Percentiles rank a stretch among this genome's conserved stretches.
Conservation (phyloP, 2,329 filamentous ascomycete species). For the Xylaria sp. region DNA sequence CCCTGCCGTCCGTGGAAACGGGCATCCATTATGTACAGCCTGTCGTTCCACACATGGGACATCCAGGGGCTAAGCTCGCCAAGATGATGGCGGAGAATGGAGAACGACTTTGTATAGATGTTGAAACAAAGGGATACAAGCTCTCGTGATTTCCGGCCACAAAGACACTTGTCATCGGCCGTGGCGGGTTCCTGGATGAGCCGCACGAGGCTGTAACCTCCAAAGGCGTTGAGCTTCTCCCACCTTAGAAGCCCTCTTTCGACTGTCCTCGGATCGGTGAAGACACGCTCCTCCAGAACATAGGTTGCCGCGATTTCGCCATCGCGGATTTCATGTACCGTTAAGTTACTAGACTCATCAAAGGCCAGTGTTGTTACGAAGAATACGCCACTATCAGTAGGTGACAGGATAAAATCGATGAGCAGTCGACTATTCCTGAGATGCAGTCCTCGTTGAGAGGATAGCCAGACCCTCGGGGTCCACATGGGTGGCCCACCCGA, state of each 20-base stretch:
- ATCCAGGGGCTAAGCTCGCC: constrained; percentile 16
- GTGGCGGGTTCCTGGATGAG: constrained; percentile 19
- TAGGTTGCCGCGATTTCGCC: constrained; percentile 24
- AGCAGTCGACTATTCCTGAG: constrained; percentile 18
- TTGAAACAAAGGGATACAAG: constrained; percentile 31
- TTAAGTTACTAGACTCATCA: constrained; percentile 17
- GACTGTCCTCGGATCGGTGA: constrained; percentile 18
- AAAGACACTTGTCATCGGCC: constrained; percentile 10
- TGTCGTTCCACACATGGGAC: constrained; percentile 29
- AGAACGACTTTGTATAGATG: constrained; percentile 30
- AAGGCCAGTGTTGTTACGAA: constrained; percentile 27
- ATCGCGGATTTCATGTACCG: constrained; percentile 26
- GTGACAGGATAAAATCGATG: constrained; percentile 31
- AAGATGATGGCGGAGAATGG: constrained; percentile 26
- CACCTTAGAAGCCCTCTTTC: constrained; percentile 24
- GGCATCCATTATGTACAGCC: constrained; percentile 18
- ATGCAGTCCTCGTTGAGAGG: constrained; percentile 20
- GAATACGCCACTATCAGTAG: constrained; percentile 20
- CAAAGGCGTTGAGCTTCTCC: constrained; percentile 30
- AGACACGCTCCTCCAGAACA: constrained; percentile 17
- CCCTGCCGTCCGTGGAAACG: constrained; percentile 1
- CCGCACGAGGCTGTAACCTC: constrained; percentile 29
- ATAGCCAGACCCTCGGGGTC: constrained; percentile 20
- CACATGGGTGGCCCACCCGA: constrained; percentile 20
- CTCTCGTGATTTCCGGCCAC: constrained; percentile 15